Conservation (phyloP, 2,329 filamentous ascomycete genomes). For the Hysterium pulicare region DNA sequence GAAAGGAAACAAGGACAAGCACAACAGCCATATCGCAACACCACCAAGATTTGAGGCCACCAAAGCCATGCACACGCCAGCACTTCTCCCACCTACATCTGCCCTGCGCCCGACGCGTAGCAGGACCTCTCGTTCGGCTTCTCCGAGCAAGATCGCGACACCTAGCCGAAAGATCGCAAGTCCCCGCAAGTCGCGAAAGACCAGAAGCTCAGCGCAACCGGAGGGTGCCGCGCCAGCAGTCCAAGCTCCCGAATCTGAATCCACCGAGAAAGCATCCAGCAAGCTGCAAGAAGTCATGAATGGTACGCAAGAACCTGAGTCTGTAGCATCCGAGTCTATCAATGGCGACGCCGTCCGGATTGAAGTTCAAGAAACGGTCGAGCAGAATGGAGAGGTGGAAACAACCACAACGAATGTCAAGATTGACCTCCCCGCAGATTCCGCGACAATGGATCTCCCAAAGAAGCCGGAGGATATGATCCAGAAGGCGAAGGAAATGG, state of each 20-base stretch:
- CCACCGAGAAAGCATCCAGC: conserved; percentile 47
- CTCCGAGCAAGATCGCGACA: conserved; percentile 51
- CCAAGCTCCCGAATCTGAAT: conserved; percentile 35
- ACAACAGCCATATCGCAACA: conserved; percentile 68
- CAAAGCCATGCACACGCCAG: conserved; percentile 30
- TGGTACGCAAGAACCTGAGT: conserved; percentile 22
- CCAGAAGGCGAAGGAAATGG: conserved; percentile 82
- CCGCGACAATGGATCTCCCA: conserved; percentile 65
- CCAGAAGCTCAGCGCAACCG: conserved; percentile 33
- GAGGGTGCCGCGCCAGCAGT: conserved; percentile 15
- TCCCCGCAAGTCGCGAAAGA: conserved; percentile 53
- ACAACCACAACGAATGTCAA: conserved; percentile 70
- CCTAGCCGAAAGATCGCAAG: conserved; percentile 48
- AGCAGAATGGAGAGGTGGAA: conserved; percentile 58
- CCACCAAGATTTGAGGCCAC: conserved; percentile 74
- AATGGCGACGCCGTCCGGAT: conserved; percentile 48
- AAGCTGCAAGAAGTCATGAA: conserved; percentile 36
- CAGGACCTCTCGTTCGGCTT: conserved; percentile 58
- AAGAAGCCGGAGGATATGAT: conserved; percentile 83
- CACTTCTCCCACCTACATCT: conserved; percentile 30
- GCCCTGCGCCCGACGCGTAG: conserved; percentile 41
- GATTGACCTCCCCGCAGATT: conserved; percentile 68
- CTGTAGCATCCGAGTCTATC: conserved; percentile 42
- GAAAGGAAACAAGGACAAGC: conserved; percentile 62
- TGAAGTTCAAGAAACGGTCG: conserved; percentile 64